Evolutionary conservation across 2,329 filamentous ascomycete species (phyloP).

Genomic region (Colletotrichum higginsianum): DNA sequence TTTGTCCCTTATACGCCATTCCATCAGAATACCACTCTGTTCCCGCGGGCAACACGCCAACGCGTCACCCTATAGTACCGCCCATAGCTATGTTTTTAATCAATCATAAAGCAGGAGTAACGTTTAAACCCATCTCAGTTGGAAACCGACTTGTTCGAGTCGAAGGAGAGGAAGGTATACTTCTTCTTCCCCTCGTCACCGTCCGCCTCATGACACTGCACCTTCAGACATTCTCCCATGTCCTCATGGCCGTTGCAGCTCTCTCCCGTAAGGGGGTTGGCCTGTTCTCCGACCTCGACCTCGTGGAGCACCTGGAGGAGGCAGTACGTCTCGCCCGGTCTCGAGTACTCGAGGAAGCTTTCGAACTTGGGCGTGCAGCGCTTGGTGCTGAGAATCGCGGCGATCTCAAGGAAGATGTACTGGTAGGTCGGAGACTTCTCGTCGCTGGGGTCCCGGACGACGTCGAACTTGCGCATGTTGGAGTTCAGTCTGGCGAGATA

Average conservation of each 20-base stretch:
- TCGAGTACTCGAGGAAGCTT: not conserved
- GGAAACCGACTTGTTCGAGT: not conserved
- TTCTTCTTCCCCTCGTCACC: not conserved
- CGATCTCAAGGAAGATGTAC: constrained; percentile 1
- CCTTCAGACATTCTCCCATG: not conserved
- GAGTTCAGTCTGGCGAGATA: not conserved
- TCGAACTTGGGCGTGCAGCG: not conserved
- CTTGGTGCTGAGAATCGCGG: not conserved
- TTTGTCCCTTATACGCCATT: too few species aligned
- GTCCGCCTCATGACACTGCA: not conserved
- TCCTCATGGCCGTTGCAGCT: not conserved
- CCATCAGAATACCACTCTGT: too few species aligned
- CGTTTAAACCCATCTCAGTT: not conserved
- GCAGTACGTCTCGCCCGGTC: not conserved
- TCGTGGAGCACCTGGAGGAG: not conserved
- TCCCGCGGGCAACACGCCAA: not conserved
- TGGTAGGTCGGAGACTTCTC: not conserved
- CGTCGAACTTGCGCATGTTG: not conserved
- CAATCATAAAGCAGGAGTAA: too few species aligned
- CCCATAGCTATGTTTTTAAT: too few species aligned
- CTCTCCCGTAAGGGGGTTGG: not conserved
- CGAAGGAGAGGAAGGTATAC: not conserved
- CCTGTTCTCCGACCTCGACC: not conserved
- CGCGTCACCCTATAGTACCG: not conserved
- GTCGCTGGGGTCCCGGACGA: not conserved